phyloP scores from a whole-genome alignment of 1,284 basidiomycete species.

The Thelephora terrestris region DNA sequence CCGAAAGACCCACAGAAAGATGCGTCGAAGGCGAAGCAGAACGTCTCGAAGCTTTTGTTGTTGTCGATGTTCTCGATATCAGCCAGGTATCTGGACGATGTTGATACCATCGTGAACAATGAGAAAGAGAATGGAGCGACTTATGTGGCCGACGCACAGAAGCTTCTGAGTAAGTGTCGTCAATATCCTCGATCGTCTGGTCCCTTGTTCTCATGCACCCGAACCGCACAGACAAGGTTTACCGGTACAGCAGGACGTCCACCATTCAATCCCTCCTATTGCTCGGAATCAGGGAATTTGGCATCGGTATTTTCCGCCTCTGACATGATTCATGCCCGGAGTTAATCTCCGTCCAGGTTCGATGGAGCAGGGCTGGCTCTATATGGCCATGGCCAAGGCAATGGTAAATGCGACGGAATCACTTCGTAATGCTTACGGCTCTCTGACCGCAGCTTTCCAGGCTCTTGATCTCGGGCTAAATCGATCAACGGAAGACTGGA shows the following conservation, averaged over 20 bases:
- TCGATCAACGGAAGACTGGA: constrained; percentile 71
- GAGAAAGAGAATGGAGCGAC: constrained; percentile 49
- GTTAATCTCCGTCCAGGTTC: constrained; percentile 27
- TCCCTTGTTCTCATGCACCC: constrained; percentile 5
- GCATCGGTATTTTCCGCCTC: constrained; percentile 40
- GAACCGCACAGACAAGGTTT: constrained; percentile 40
- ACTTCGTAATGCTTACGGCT: not conserved
- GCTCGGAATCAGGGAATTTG: constrained; percentile 74
- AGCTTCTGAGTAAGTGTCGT: constrained; percentile 46
- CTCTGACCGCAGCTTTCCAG: constrained; percentile 26
- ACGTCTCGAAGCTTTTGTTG: constrained; percentile 60
- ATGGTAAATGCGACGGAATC: constrained; percentile 39
- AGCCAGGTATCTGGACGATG: constrained; percentile 54
- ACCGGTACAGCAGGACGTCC: constrained; percentile 55
- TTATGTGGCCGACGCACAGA: constrained; percentile 59
- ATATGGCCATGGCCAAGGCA: constrained; percentile 63
- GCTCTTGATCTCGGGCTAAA: constrained; percentile 79
- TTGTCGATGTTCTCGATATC: constrained; percentile 73
- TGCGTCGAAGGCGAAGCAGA: constrained; percentile 38
- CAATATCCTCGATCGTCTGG: not conserved
- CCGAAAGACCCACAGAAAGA: not conserved
- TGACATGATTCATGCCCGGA: not conserved
- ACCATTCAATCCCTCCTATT: constrained; percentile 73
- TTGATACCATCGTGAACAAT: constrained; percentile 20
- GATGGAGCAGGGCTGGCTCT: constrained; percentile 79